A percentile compares a stretch with the other conserved stretches of the same genome.
Conservation (phyloP, 1,284 basidiomycete species). For the Takashimella koratensis region DNA sequence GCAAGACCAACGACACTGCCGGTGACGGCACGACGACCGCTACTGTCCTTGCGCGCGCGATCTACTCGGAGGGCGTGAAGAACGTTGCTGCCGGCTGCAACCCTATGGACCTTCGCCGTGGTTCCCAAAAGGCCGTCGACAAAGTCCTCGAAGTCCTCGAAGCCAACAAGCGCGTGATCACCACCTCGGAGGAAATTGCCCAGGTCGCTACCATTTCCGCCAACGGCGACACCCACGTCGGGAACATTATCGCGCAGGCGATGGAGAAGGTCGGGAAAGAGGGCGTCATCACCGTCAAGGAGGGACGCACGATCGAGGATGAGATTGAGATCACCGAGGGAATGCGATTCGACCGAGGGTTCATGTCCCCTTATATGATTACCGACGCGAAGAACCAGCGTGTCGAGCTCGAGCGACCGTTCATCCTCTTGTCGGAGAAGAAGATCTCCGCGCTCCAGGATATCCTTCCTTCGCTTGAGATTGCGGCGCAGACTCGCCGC, state of each 20-base stretch:
- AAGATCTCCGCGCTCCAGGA: conserved; percentile 95
- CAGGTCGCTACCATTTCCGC: conserved; percentile 95
- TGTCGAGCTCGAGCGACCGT: conserved; percentile 95
- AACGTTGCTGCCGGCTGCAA: conserved; percentile 98
- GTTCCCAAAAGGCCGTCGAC: conserved; percentile 93
- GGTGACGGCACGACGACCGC: conserved; percentile 98
- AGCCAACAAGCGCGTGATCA: conserved; percentile 86
- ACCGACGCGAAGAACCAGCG: conserved; percentile 97
- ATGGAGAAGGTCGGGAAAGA: conserved; percentile 99
- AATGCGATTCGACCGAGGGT: conserved; percentile 99
- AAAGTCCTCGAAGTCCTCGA: conserved; percentile 90
- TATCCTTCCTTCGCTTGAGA: conserved; percentile 90
- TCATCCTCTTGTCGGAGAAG: conserved; percentile 92
- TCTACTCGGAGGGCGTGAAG: conserved; percentile 98
- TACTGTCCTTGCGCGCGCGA: conserved; percentile 92
- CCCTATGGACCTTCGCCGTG: conserved; percentile 97
- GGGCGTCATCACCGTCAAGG: conserved; percentile 99
- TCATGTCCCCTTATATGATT: conserved; percentile 98
- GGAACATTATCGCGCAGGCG: conserved; percentile 94
- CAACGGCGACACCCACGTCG: conserved; percentile 92
- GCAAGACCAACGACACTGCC: conserved; percentile 95
- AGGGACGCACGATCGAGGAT: conserved; percentile 95
- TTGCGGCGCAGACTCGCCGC: conserved; percentile 83
- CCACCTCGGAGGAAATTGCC: conserved; percentile 95
- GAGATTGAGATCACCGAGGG: conserved; percentile 99